Conservation (phyloP, 768 basidiomycete genomes). For the Hemileccinum rubropunctum region DNA sequence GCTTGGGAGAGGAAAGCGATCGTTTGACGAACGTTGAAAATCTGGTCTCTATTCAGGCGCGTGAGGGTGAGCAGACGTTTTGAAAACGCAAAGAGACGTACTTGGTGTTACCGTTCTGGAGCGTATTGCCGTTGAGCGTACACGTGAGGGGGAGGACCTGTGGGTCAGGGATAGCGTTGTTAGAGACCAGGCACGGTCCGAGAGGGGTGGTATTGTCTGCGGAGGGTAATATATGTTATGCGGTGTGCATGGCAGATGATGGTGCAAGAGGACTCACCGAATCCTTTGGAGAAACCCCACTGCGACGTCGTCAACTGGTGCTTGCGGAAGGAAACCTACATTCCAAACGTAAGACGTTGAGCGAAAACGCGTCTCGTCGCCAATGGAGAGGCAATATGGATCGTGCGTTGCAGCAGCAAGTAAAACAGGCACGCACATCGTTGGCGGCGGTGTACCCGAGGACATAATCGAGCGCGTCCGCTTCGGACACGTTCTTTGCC, state of each 20-base stretch:
- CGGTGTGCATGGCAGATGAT: not conserved
- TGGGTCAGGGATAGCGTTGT: conserved; percentile 60
- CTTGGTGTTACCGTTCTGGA: conserved; percentile 82
- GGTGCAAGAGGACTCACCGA: conserved; percentile 46
- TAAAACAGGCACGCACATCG: conserved; percentile 46
- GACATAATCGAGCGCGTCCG: conserved; percentile 81
- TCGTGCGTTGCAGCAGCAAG: no score
- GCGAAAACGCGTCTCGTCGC: not conserved
- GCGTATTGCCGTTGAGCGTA: conserved; percentile 58
- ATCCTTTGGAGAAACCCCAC: conserved; percentile 87
- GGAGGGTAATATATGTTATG: no score
- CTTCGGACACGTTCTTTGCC: conserved; percentile 76
- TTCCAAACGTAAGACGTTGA: not conserved
- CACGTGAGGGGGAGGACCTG: conserved; percentile 62
- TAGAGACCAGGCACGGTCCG: conserved; percentile 78
- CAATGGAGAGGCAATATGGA: not conserved
- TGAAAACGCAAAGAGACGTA: conserved; percentile 22
- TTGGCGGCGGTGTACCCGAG: conserved; percentile 80
- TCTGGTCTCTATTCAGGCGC: conserved; percentile 57
- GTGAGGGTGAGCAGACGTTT: not conserved
- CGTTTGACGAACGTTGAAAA: conserved; percentile 76
- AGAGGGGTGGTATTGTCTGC: conserved; percentile 52
- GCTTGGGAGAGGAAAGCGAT: conserved; percentile 81
- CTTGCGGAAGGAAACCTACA: conserved; percentile 70
- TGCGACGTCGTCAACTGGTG: conserved; percentile 80